A percentile compares a stretch with the other conserved stretches of the same genome.
phyloP scores from a whole-genome alignment of 257 asterid species.

The Solanum bulbocastanum region DNA sequence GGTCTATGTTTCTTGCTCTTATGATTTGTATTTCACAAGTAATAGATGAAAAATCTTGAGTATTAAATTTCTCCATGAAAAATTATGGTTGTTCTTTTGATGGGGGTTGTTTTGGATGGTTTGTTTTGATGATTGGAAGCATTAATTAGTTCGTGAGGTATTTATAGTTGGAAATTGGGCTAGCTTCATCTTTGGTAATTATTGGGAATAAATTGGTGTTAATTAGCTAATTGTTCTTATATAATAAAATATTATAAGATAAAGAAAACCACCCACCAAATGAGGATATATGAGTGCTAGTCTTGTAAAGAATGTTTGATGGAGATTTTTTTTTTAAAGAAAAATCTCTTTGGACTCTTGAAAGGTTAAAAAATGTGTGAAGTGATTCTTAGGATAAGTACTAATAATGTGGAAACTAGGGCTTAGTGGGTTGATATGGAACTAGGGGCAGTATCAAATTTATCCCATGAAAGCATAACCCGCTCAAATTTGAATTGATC shows the following conservation, averaged over 20 bases:
- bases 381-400: not conserved
- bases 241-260: not conserved
- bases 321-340: not conserved
- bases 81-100: not conserved
- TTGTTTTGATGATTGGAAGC: not conserved
- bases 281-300: not conserved
- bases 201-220: conserved; percentile 2
- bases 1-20: conserved; percentile 31
- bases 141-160: not conserved
- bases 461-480: too few relatives aligned
- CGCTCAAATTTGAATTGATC: too few relatives aligned
- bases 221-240: not conserved
- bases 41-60: not conserved
- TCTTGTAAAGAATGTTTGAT: not conserved
- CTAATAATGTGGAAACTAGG: not conserved
- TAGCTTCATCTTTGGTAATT: not conserved
- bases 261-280: conserved; percentile 7
- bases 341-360: conserved; percentile 16
- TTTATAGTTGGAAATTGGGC: not conserved
- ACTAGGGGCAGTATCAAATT: not conserved
- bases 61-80: conserved; percentile 18
- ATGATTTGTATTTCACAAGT: conserved; percentile 28
- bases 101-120: not conserved
- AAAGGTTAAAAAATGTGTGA: conserved; percentile 10
- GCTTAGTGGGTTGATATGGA: not conserved